Evolutionary conservation across 2,329 filamentous ascomycete genomes (phyloP).

Genomic region (Passalora sequoiae): DNA sequence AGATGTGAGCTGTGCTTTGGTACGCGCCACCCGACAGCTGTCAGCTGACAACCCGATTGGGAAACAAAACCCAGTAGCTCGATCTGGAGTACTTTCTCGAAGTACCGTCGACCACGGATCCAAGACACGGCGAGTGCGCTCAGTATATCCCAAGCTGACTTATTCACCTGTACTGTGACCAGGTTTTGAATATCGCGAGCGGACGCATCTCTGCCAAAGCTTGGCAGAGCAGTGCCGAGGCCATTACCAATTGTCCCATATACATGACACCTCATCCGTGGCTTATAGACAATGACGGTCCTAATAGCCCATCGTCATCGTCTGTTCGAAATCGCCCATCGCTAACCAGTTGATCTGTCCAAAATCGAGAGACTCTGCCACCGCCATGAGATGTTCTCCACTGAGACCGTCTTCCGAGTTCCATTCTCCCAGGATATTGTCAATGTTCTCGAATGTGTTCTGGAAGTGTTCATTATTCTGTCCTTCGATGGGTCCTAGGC

Average conservation of each 20-base stretch:
- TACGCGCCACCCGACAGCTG: slow-evolving; percentile 1
- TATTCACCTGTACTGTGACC: too few species aligned
- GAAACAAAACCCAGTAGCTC: background rate
- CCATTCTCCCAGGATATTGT: slow-evolving; percentile 14
- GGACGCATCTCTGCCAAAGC: background rate
- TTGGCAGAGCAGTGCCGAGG: background rate
- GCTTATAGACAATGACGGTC: background rate
- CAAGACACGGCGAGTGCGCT: too few species aligned
- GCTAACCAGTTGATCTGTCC: slow-evolving; percentile 17
- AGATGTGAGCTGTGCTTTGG: too few species aligned
- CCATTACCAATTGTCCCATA: background rate
- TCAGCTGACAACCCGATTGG: slow-evolving; percentile 2
- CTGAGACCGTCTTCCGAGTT: slow-evolving; percentile 20
- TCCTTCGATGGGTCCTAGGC: background rate
- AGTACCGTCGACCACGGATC: background rate
- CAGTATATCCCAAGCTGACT: too few species aligned
- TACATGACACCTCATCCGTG: background rate
- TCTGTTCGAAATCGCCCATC: slow-evolving; percentile 9
- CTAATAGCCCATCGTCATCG: slow-evolving; percentile 4
- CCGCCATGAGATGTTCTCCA: slow-evolving; percentile 19
- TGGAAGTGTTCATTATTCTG: slow-evolving; percentile 1
- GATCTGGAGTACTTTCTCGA: background rate
- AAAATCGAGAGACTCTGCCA: slow-evolving; percentile 21
- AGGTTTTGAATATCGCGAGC: background rate
- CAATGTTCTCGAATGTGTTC: slow-evolving; percentile 7